Evolutionary conservation across 1,284 basidiomycete genomes (phyloP).

Genomic region (Ceratorhiza oryzae-sativae): DNA sequence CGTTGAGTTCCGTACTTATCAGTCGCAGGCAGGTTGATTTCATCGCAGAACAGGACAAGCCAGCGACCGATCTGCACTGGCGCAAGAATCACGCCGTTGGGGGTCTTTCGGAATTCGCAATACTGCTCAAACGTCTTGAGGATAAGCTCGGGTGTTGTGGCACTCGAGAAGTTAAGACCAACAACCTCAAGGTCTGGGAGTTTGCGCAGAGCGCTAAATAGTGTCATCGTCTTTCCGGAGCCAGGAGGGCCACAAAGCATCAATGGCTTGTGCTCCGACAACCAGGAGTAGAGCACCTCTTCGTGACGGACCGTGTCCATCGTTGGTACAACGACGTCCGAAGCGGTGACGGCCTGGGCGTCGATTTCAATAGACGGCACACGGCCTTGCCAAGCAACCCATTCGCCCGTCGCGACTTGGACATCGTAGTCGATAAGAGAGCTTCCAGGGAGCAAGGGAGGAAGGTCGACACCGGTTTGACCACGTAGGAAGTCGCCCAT

Average conservation of each 20-base stretch:
- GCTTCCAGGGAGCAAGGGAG: conserved; percentile 72
- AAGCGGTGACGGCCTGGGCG: conserved; percentile 91
- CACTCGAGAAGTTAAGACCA: conserved; percentile 98
- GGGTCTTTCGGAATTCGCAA: conserved; percentile 98
- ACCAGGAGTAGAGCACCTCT: conserved; percentile 97
- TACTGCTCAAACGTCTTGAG: conserved; percentile 99
- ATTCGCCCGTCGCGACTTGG: conserved; percentile 83
- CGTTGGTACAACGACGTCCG: conserved; percentile 97
- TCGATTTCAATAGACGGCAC: conserved; percentile 98
- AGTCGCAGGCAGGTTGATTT: conserved; percentile 96
- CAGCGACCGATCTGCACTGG: conserved; percentile 96
- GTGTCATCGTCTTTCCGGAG: conserved; percentile 99
- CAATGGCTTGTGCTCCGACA: conserved; percentile 98
- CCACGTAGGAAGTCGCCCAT: conserved; percentile 89
- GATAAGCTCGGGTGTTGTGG: conserved; percentile 96
- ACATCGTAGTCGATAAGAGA: conserved; percentile 98
- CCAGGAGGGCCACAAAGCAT: conserved; percentile 99
- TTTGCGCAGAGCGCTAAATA: conserved; percentile 98
- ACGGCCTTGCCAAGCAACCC: conserved; percentile 89
- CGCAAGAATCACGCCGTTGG: conserved; percentile 93
- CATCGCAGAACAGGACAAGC: conserved; percentile 99
- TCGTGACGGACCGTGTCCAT: conserved; percentile 99
- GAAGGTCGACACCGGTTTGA: conserved; percentile 90
- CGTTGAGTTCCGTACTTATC: conserved; percentile 99
- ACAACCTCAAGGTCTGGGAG: conserved; percentile 99